These are phyloP conservation scores for Taiozyma onychis DNA, from an alignment of 1,139 yeast genomes.

Conservation along the genomic window DNA sequence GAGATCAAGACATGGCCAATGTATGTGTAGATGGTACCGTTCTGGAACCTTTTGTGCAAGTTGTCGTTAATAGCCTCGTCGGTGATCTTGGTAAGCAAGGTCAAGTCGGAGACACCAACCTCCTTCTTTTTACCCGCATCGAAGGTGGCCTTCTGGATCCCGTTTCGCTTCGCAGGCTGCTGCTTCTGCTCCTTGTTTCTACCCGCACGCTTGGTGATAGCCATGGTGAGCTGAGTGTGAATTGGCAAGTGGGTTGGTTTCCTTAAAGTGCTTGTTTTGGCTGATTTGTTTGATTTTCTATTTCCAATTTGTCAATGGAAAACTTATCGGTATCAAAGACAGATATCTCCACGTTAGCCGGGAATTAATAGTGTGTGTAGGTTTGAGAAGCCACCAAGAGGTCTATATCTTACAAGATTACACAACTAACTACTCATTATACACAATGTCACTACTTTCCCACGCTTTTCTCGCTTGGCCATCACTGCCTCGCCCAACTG, in stretches of 20 bases:
- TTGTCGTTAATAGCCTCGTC: conserved; percentile 94
- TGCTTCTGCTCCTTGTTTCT: conserved; percentile 50
- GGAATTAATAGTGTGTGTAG: not conserved
- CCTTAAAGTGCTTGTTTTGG: not conserved
- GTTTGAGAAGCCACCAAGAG: not conserved
- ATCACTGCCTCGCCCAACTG: not conserved
- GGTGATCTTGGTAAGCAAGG: conserved; percentile 79
- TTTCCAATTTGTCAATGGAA: not conserved
- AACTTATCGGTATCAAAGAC: not conserved
- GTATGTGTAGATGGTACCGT: conserved; percentile 84
- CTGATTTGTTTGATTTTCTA: not conserved
- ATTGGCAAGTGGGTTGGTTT: not conserved
- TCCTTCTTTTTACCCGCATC: conserved; percentile 88
- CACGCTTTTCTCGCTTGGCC: not conserved
- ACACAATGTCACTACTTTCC: not conserved
- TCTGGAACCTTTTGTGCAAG: conserved; percentile 80
- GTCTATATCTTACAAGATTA: too few species aligned
- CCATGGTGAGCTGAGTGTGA: conserved; percentile 38
- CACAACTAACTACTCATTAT: not conserved
- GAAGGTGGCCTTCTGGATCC: conserved; percentile 89
- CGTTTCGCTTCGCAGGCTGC: conserved; percentile 52
- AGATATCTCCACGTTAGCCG: not conserved
- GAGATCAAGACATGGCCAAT: conserved; percentile 88
- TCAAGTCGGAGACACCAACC: conserved; percentile 95
- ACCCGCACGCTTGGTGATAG: conserved; percentile 70